Evolutionary conservation across 176 grass and related monocot genomes (phyloP).

Genomic region (Musa beccarii): DNA sequence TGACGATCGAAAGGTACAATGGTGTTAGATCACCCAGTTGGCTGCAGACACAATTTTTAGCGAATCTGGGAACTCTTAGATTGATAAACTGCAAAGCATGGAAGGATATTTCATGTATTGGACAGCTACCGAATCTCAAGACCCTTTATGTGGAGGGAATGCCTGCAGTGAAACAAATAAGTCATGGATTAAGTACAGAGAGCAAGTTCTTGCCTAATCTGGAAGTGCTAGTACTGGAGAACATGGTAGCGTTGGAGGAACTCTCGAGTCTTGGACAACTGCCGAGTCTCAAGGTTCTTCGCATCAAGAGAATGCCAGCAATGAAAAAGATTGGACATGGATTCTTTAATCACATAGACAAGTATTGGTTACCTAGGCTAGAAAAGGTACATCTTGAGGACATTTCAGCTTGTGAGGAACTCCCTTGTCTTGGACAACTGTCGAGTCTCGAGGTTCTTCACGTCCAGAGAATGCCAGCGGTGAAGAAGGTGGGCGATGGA

Average conservation of each 20-base stretch:
- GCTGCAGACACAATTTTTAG: background rate
- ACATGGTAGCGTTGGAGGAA: background rate
- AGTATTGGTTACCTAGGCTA: too few species aligned
- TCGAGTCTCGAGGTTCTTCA: background rate
- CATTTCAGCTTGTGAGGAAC: too few species aligned
- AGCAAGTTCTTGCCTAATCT: background rate
- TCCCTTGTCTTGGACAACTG: background rate
- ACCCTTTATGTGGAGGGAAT: background rate
- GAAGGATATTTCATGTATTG: background rate
- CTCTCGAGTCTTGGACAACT: too few species aligned
- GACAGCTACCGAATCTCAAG: background rate
- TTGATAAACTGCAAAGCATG: background rate
- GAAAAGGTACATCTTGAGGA: too few species aligned
- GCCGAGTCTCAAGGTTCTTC: too few species aligned
- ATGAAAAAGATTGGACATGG: too few species aligned
- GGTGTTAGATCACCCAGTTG: background rate
- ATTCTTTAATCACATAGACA: too few species aligned
- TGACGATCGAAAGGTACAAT: constrained; percentile 1
- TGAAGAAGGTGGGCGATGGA: too few species aligned
- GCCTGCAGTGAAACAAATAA: background rate
- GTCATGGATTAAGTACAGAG: background rate
- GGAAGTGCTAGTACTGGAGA: background rate
- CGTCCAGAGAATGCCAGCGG: too few species aligned
- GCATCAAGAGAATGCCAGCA: too few species aligned
- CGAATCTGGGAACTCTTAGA: background rate